Evolutionary conservation across 2,329 filamentous ascomycete genomes (phyloP), one percentile per base, ranked within the genome.

Genomic region (Paecilomyces niveus): DNA sequence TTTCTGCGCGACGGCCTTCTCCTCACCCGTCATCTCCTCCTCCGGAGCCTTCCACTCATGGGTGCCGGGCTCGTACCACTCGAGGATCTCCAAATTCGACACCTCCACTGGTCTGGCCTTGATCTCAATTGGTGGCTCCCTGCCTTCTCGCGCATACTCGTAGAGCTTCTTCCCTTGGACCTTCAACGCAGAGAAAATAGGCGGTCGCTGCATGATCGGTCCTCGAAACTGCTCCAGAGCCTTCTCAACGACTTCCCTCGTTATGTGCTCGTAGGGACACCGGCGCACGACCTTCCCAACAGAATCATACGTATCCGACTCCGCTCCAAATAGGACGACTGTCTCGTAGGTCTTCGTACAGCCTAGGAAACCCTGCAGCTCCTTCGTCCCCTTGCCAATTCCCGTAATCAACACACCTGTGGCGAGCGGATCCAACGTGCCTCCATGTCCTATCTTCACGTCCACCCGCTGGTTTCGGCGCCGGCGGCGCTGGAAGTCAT

Each of bases 271-370:
- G 72, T 93, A 94, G 5, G 84, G 80, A 45, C 86, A 87, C 66
- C 85, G 85, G 64, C 85, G 85, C 49, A 97, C 83, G 49, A 97
- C 80, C 73, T 94, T 93, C 21, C 94, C 94, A 7, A 89, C 83
- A 13, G 86, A 82, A 72, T 99, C 94, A 74, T 97, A 97, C 15
- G 88, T 92, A 73, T 97, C 94, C 53, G 93, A 97, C 67, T 89
- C 90, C 8, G 90, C 90, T 58, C 94, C 94, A 69, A 99, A 97
- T 3, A 97, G 77, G 0, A 97, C 84, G 3, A 92, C 84, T 0
- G 91, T 87, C 74, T 97, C 93, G 74, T 99, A 99, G 0, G 86
- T 89, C 79, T 99, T 99, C 54, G 89, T 95, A 79, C 94, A 97
- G 57, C 85, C 82, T 52, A 97, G 81, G 72, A 97, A 97, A 35